Evolutionary conservation across 495 filamentous ascomycete genomes (phyloP).

Genomic region (Acidomyces sp.): DNA sequence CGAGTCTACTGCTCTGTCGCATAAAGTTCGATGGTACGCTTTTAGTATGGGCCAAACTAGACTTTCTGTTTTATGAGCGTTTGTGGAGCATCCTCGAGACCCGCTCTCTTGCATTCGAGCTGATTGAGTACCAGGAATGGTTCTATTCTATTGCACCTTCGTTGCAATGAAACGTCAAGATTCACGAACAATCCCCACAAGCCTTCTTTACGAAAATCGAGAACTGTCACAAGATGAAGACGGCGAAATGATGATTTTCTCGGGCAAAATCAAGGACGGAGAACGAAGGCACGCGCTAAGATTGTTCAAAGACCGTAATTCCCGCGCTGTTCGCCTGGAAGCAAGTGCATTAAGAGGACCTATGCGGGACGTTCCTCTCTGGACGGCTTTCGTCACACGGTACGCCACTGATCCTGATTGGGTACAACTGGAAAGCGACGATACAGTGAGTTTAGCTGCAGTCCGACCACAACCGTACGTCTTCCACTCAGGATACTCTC

Average conservation of each 20-base stretch:
- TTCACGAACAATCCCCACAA: slow-evolving; percentile 35
- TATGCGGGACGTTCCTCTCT: slow-evolving; percentile 26
- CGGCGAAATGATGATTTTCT: slow-evolving; percentile 51
- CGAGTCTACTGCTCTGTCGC: slow-evolving; percentile 43
- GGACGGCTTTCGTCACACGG: slow-evolving; percentile 31
- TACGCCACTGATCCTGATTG: slow-evolving; percentile 14
- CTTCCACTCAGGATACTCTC: slow-evolving; percentile 10
- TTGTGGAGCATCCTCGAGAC: no score
- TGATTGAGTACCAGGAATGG: slow-evolving; percentile 41
- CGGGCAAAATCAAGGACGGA: slow-evolving; percentile 59
- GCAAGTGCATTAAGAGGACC: slow-evolving; percentile 26
- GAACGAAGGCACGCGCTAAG: slow-evolving; percentile 56
- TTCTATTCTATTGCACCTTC: slow-evolving; percentile 66
- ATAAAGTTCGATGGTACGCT: slow-evolving; percentile 33
- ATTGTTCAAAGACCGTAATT: slow-evolving; percentile 54
- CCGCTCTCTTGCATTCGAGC: no score
- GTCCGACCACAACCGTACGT: slow-evolving; percentile 13
- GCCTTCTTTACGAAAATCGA: slow-evolving; percentile 32
- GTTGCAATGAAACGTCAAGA: slow-evolving; percentile 62
- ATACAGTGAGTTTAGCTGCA: slow-evolving; percentile 15
- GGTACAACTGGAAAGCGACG: slow-evolving; percentile 6
- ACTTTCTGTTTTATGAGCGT: slow-evolving; percentile 48
- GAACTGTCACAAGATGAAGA: slow-evolving; percentile 7
- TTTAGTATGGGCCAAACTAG: slow-evolving; percentile 43
- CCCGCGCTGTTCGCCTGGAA: slow-evolving; percentile 46